Percentiles rank a stretch among this genome's conserved stretches.
phyloP scores from a whole-genome alignment of 495 filamentous ascomycete genomes.

The Aspergillus homomorphus region DNA sequence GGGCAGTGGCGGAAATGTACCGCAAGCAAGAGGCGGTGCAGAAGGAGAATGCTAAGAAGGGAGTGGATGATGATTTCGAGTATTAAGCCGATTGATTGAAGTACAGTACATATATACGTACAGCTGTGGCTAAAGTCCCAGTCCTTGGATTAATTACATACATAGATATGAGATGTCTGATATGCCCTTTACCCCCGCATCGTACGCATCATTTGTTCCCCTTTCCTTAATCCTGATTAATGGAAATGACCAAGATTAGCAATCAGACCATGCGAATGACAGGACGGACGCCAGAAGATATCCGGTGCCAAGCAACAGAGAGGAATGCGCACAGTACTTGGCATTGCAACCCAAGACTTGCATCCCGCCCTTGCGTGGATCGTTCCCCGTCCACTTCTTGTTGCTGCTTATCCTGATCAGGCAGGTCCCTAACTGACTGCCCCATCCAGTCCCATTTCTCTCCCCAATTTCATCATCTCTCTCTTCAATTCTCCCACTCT shows the following conservation, averaged over 20 bases:
- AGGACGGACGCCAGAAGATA: not conserved
- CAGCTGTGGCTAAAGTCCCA: not conserved
- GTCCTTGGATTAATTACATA: not conserved
- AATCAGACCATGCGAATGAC: not conserved
- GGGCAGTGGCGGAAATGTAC: constrained; percentile 95
- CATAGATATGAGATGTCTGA: not conserved
- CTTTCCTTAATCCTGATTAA: no score
- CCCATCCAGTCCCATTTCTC: not conserved
- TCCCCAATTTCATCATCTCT: not conserved
- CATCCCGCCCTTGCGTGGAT: constrained; percentile 2
- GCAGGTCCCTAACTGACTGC: not conserved
- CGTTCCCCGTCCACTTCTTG: not conserved
- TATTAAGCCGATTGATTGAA: constrained; percentile 54
- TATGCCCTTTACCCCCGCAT: not conserved
- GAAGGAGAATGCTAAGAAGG: constrained; percentile 62
- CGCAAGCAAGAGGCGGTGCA: constrained; percentile 83
- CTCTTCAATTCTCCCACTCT: not conserved
- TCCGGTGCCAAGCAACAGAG: not conserved
- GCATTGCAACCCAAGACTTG: constrained; percentile 30
- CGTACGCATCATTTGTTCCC: no score
- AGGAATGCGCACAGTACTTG: constrained; percentile 15
- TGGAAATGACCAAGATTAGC: no score
- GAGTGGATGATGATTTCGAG: constrained; percentile 97
- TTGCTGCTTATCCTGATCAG: constrained; percentile 6
- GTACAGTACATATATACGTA: not conserved